phyloP scores from a whole-genome alignment of 208 protist species.

The Strigomonas galati region DNA sequence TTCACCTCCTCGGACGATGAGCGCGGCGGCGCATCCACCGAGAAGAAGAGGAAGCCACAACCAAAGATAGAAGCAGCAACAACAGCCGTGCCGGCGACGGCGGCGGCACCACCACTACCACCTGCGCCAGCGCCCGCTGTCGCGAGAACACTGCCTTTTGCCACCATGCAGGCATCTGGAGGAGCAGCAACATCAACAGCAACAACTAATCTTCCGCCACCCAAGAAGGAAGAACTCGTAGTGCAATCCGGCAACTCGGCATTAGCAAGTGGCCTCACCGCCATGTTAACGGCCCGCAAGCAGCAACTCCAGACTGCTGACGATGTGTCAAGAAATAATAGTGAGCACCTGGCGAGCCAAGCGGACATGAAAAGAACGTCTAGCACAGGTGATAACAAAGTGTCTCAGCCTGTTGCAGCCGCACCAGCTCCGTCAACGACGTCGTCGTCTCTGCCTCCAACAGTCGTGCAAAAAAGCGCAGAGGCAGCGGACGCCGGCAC shows the following conservation, averaged over 20 bases:
- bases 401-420: background rate
- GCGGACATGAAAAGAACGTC: too few relatives aligned
- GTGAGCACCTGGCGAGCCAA: too few relatives aligned
- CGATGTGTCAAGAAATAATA: background rate
- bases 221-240: background rate
- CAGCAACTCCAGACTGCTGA: background rate
- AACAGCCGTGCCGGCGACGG: background rate
- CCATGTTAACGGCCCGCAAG: background rate
- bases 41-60: background rate
- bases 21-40: background rate
- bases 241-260: too few relatives aligned
- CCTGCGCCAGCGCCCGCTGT: background rate
- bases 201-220: background rate
- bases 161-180: too few relatives aligned
- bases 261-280: background rate
- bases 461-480: too few relatives aligned
- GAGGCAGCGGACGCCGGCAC: too few relatives aligned
- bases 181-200: background rate
- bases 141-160: background rate
- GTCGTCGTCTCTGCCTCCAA: too few relatives aligned
- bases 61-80: background rate
- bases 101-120: too few relatives aligned
- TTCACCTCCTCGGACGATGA: slow-evolving; percentile 2
- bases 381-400: background rate
- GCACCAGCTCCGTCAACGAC: too few relatives aligned